These are phyloP conservation scores for Selaginella moellendorffii DNA, from an alignment of 75 land plant species.

Conservation along the genomic window DNA sequence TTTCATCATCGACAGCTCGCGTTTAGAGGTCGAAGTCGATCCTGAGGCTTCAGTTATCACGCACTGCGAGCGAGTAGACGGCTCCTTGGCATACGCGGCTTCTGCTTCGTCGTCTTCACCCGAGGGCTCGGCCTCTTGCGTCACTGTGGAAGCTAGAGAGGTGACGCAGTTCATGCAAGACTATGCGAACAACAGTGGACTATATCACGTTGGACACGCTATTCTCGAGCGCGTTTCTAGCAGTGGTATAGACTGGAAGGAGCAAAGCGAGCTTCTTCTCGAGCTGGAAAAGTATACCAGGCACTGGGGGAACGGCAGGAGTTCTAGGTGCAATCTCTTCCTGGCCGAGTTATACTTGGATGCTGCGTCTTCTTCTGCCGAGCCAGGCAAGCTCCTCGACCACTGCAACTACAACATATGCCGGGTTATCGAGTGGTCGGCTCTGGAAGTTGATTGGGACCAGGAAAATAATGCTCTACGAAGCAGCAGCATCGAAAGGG, in stretches of 20 bases:
- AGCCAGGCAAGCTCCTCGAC: not conserved
- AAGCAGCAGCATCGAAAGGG: not conserved
- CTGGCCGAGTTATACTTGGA: slow-evolving; percentile 81
- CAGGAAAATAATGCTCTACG: not conserved
- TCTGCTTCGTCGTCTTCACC: slow-evolving; percentile 7
- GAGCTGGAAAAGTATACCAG: slow-evolving; percentile 73
- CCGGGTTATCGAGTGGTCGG: not conserved
- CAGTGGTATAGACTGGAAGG: slow-evolving; percentile 23
- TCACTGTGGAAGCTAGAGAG: slow-evolving; percentile 7
- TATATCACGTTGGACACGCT: slow-evolving; percentile 52
- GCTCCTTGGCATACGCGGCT: not conserved
- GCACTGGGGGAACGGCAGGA: slow-evolving; percentile 34
- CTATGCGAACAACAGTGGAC: slow-evolving; percentile 46
- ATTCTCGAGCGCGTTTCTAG: slow-evolving; percentile 54
- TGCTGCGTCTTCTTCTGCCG: slow-evolving; percentile 27
- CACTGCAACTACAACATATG: not conserved
- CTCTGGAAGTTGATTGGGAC: not conserved
- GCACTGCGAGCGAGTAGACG: not conserved
- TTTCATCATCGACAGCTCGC: slow-evolving; percentile 28
- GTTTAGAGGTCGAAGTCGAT: slow-evolving; percentile 5
- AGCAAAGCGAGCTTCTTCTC: slow-evolving; percentile 33
- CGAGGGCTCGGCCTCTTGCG: too few species aligned
- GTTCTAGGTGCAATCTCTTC: slow-evolving; percentile 56
- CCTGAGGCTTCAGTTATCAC: not conserved
- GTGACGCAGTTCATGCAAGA: slow-evolving; percentile 40